These are phyloP conservation scores for Fusarium torulosum DNA, from an alignment of 2,329 filamentous ascomycete species.

Conservation along the genomic window DNA sequence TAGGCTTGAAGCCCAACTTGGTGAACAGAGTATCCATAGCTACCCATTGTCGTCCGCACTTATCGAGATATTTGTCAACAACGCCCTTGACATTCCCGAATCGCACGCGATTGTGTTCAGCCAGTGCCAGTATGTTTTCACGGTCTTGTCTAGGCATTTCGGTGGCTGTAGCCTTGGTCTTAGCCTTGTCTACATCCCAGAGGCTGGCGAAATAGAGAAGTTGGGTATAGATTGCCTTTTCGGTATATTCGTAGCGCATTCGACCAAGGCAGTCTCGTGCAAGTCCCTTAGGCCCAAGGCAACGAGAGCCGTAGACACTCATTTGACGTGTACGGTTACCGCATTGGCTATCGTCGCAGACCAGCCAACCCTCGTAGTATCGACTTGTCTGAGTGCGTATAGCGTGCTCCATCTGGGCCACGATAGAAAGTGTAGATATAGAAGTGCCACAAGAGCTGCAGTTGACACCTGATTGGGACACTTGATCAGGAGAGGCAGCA, in stretches of 20 bases:
- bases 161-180: constrained; percentile 62
- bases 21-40: constrained; percentile 91
- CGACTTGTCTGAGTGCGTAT: constrained; percentile 81
- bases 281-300: constrained; percentile 86
- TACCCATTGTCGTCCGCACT: constrained; percentile 92
- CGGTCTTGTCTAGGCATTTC: constrained; percentile 65
- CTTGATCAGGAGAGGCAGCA: constrained; percentile 64
- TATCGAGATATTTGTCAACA: constrained; percentile 86
- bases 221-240: constrained; percentile 96
- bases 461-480: constrained; percentile 79
- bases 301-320: constrained; percentile 90
- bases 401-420: constrained; percentile 88
- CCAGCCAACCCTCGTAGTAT: constrained; percentile 94
- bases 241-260: constrained; percentile 89
- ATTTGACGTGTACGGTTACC: constrained; percentile 90
- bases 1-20: constrained; percentile 68
- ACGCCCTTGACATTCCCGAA: constrained; percentile 82
- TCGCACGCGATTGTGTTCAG: constrained; percentile 82
- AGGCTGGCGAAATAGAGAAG: constrained; percentile 86
- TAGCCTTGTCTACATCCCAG: constrained; percentile 91
- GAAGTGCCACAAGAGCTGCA: constrained; percentile 77
- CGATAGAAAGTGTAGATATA: constrained; percentile 78
- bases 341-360: constrained; percentile 91
- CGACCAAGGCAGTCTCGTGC: constrained; percentile 85
- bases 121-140: constrained; percentile 77